Percentiles rank a stretch among this genome's conserved stretches.
These are phyloP conservation scores for Dryadomyces quercus-mongolicae DNA, from an alignment of 2,329 filamentous ascomycete genomes.

Conservation along the genomic window DNA sequence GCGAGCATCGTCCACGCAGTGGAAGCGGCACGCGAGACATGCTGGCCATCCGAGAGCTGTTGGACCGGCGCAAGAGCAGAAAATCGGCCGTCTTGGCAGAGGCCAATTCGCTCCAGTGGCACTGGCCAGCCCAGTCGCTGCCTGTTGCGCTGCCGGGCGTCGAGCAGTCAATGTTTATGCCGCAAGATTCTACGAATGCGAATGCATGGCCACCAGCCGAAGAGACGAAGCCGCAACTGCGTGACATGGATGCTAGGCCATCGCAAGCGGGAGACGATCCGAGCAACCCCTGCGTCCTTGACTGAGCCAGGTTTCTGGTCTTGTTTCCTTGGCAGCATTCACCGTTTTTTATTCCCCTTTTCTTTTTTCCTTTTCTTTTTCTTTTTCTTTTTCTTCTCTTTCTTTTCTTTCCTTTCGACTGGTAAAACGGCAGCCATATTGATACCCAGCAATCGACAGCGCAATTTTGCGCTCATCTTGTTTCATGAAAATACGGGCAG, in stretches of 20 bases:
- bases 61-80: constrained; percentile 2
- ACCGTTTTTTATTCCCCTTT: background rate
- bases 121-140: background rate
- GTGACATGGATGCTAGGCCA: too few species aligned
- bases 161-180: background rate
- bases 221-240: too few species aligned
- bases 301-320: background rate
- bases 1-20: background rate
- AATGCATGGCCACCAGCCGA: too few species aligned
- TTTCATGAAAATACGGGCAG: too few species aligned
- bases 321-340: too few species aligned
- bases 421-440: too few species aligned
- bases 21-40: constrained; percentile 1
- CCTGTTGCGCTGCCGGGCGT: background rate
- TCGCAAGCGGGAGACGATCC: background rate
- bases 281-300: background rate
- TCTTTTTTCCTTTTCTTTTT: background rate
- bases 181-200: too few species aligned
- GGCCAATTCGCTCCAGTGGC: background rate
- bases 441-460: too few species aligned
- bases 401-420: background rate
- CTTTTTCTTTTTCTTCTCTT: background rate
- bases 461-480: too few species aligned
- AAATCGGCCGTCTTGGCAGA: background rate
- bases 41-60: constrained; percentile 4